Conservation (phyloP, 345 rosid species). For the Zanthoxylum bungeanum region DNA sequence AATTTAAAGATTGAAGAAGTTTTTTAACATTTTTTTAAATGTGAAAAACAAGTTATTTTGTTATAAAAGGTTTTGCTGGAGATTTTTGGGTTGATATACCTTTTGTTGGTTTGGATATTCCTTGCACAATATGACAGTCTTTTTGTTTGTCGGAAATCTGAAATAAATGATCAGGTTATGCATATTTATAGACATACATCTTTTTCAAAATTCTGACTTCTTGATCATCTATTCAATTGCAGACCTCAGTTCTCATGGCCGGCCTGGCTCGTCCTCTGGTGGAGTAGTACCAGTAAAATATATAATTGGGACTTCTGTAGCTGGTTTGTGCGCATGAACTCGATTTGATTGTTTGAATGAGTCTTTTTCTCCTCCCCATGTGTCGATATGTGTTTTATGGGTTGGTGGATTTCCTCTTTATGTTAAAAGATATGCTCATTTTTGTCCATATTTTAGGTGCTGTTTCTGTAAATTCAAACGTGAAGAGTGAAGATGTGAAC, state of each 20-base stretch:
- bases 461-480: constrained; percentile 35
- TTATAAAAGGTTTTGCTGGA: not conserved
- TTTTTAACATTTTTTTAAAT: not conserved
- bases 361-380: not conserved
- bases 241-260: constrained; percentile 48
- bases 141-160: not conserved
- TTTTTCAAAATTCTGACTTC: constrained; percentile 11
- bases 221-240: constrained; percentile 27
- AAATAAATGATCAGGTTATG: not conserved
- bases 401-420: not conserved
- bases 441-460: constrained; percentile 36
- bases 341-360: not conserved
- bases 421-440: not conserved
- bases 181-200: not conserved
- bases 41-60: not conserved
- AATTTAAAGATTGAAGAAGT: not conserved
- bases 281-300: constrained; percentile 39
- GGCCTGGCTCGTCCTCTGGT: constrained; percentile 60
- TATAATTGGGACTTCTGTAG: constrained; percentile 31
- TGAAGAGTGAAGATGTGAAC: constrained; percentile 34
- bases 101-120: not conserved
- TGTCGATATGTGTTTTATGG: not conserved
- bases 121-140: not conserved
- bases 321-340: constrained; percentile 40
- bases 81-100: not conserved